phyloP scores from a whole-genome alignment of 768 basidiomycete species.

The Macrolepiota fuliginosa region DNA sequence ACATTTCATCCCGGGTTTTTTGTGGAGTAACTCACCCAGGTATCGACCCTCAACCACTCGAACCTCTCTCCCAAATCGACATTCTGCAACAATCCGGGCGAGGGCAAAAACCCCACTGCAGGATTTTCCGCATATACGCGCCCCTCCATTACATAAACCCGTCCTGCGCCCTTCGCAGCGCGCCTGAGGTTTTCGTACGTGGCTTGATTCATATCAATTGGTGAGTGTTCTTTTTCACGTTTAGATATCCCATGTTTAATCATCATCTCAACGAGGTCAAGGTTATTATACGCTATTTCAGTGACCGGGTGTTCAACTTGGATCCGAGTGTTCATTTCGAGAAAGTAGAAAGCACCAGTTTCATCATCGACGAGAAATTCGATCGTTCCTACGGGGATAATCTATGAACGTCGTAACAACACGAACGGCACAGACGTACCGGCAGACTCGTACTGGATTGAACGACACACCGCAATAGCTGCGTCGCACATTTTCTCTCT shows the following conservation, averaged over 20 bases:
- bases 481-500: slow-evolving; percentile 49
- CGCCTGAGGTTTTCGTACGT: slow-evolving; percentile 27
- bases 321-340: slow-evolving; percentile 72
- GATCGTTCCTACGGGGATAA: slow-evolving; percentile 46
- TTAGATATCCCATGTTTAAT: slow-evolving; percentile 52
- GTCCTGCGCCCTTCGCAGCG: slow-evolving; percentile 13
- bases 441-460: slow-evolving; percentile 56
- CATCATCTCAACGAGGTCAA: slow-evolving; percentile 68
- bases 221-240: slow-evolving; percentile 16
- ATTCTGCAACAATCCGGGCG: slow-evolving; percentile 59
- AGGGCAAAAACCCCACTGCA: slow-evolving; percentile 51
- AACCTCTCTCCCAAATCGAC: slow-evolving; percentile 36
- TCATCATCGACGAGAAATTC: slow-evolving; percentile 62
- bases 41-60: slow-evolving; percentile 60
- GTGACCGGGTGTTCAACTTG: slow-evolving; percentile 73
- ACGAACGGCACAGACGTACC: slow-evolving; percentile 29
- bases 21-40: slow-evolving; percentile 39
- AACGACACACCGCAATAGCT: slow-evolving; percentile 45
- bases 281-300: slow-evolving; percentile 48
- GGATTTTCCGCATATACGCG: slow-evolving; percentile 67
- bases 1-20: not conserved
- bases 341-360: slow-evolving; percentile 57
- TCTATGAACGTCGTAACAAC: no score
- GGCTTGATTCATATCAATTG: slow-evolving; percentile 32
- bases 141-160: slow-evolving; percentile 47